phyloP scores from a whole-genome alignment of 139 green algal species.

The Closterium sp. region DNA sequence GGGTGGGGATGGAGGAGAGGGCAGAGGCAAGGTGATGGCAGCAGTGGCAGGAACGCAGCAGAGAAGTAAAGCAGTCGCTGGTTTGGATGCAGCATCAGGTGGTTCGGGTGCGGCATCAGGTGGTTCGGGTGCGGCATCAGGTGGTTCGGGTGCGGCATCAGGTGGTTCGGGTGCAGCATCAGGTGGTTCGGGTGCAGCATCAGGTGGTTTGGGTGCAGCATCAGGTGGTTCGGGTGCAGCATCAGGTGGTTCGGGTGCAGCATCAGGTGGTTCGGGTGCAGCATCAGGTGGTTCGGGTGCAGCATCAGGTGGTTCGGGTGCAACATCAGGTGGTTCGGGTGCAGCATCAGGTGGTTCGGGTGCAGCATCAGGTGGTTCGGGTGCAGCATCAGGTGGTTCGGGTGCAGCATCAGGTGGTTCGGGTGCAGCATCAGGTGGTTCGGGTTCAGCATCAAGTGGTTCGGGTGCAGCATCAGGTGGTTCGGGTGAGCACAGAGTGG shows the following conservation, averaged over 20 bases:
- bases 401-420: too few species aligned
- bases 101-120: not conserved
- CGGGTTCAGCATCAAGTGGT: too few species aligned
- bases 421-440: too few species aligned
- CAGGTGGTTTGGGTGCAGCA: not conserved
- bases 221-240: not conserved
- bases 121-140: not conserved
- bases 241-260: not conserved
- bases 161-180: not conserved
- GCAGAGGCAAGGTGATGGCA: not conserved
- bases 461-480: too few species aligned
- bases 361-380: too few species aligned
- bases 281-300: too few species aligned
- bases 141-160: not conserved
- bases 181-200: not conserved
- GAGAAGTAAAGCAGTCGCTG: not conserved
- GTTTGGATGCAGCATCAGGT: not conserved
- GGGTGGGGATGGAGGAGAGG: not conserved
- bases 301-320: too few species aligned
- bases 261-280: not conserved
- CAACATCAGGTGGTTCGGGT: too few species aligned
- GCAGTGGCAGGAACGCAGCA: not conserved
- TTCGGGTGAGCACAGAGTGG: not conserved
- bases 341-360: too few species aligned
- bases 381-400: too few species aligned